Evolutionary conservation across 768 basidiomycete species (phyloP).

Genomic region (Russula vinacea): DNA sequence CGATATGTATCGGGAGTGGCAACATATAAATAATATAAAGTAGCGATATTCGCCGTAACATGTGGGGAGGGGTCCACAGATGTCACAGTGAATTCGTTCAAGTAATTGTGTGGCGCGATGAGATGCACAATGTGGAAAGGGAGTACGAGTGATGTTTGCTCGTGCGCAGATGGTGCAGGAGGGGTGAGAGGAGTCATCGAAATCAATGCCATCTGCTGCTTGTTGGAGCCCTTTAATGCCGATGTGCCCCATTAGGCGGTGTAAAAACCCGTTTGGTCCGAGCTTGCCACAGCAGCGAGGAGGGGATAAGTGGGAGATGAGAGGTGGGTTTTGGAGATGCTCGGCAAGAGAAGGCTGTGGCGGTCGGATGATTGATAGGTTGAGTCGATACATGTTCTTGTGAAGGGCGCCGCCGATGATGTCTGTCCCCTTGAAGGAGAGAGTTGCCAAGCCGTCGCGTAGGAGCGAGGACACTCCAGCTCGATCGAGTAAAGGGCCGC

Average conservation of each 20-base stretch:
- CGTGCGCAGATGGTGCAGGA: neutral
- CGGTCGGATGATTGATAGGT: too few relatives aligned
- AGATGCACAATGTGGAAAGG: neutral
- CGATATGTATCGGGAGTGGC: neutral
- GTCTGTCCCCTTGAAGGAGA: fast-evolving
- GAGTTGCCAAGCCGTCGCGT: neutral
- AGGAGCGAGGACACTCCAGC: neutral
- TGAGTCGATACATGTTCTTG: too few relatives aligned
- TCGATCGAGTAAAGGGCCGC: neutral
- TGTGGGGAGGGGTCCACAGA: neutral
- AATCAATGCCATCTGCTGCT: neutral
- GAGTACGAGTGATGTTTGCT: neutral
- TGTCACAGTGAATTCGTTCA: neutral
- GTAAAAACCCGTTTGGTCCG: neutral
- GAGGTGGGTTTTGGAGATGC: too few relatives aligned
- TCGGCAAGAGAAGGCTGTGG: too few relatives aligned
- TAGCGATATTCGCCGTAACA: neutral
- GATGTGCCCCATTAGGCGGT: neutral
- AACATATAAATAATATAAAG: neutral
- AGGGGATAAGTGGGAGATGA: too few relatives aligned
- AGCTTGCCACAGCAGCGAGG: too few relatives aligned
- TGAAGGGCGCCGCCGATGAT: too few relatives aligned
- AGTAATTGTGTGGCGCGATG: neutral
- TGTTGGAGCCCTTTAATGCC: neutral
- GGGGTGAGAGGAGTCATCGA: fast-evolving